These are phyloP conservation scores for Stephanodiscus minutulus DNA, from an alignment of 108 stramenopile species.

Conservation along the genomic window DNA sequence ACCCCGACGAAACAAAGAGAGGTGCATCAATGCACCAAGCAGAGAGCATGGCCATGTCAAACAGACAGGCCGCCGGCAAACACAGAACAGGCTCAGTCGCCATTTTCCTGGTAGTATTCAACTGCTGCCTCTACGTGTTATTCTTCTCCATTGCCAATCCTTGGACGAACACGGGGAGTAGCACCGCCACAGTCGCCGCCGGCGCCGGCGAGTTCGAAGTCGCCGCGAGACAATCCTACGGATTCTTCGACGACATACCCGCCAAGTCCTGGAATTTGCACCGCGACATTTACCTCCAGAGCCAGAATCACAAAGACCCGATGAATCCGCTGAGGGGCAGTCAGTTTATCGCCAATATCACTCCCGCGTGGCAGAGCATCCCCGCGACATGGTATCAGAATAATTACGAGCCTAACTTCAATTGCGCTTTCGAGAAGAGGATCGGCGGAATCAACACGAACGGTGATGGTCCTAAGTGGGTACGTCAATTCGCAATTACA, in stretches of 20 bases:
- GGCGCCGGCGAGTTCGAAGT: neutral
- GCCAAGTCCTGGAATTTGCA: constrained; percentile 13
- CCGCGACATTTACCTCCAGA: neutral
- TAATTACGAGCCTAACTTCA: constrained; percentile 55
- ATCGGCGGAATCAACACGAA: constrained; percentile 21
- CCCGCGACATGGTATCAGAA: neutral
- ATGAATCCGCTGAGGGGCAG: neutral
- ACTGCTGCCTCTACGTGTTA: too few species aligned
- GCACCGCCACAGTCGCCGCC: constrained; percentile 1
- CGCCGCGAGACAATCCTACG: constrained; percentile 12
- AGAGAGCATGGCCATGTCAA: too few species aligned
- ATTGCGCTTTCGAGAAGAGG: constrained; percentile 45
- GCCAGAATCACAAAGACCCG: neutral
- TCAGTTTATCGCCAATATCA: neutral
- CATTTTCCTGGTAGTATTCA: too few species aligned
- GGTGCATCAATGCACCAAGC: too few species aligned
- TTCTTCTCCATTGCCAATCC: too few species aligned
- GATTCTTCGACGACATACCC: constrained; percentile 44
- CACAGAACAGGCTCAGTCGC: too few species aligned
- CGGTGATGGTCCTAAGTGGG: constrained; percentile 56
- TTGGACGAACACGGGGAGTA: too few species aligned
- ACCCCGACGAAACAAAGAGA: too few species aligned
- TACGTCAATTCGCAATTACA: neutral
- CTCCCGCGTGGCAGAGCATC: neutral
- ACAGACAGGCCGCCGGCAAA: too few species aligned